These are phyloP conservation scores for Jatropha curcas DNA, from an alignment of 345 rosid species.

Conservation along the genomic window DNA sequence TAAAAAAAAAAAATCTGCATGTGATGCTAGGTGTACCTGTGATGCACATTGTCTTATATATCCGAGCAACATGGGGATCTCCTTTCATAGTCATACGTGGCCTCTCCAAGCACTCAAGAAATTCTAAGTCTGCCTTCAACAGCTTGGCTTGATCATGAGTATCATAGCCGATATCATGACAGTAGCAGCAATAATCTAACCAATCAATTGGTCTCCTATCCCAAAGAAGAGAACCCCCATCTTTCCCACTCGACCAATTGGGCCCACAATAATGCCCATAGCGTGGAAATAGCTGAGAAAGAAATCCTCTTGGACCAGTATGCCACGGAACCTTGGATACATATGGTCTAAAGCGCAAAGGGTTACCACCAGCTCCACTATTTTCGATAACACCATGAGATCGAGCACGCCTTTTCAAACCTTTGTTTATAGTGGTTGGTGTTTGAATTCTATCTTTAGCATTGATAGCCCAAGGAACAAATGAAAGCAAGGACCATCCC, in stretches of 20 bases:
- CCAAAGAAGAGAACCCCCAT: slow-evolving; percentile 78
- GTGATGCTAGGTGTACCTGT: slow-evolving; percentile 45
- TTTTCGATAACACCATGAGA: slow-evolving; percentile 27
- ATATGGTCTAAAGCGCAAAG: slow-evolving; percentile 80
- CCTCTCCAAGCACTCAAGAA: slow-evolving; percentile 92
- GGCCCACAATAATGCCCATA: slow-evolving; percentile 98
- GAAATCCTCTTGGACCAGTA: slow-evolving; percentile 78
- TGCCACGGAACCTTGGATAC: slow-evolving; percentile 98
- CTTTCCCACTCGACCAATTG: slow-evolving; percentile 97
- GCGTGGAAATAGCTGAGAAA: slow-evolving; percentile 88
- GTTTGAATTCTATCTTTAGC: slow-evolving; percentile 32
- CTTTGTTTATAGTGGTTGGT: slow-evolving; percentile 62
- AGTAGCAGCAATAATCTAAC: slow-evolving; percentile 96
- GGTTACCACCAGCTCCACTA: slow-evolving; percentile 22
- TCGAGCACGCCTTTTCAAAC: slow-evolving; percentile 52
- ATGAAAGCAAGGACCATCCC: slow-evolving; percentile 64
- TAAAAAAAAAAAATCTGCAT: background rate
- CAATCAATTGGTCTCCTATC: slow-evolving; percentile 93
- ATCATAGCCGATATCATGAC: slow-evolving; percentile 97
- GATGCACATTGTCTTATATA: slow-evolving; percentile 86
- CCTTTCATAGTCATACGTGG: slow-evolving; percentile 57
- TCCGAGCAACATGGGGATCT: slow-evolving; percentile 58
- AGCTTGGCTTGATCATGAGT: slow-evolving; percentile 82
- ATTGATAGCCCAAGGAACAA: slow-evolving; percentile 48
- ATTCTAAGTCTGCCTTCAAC: slow-evolving; percentile 80